These are phyloP conservation scores for Trametes sp. DNA, from an alignment of 1,284 basidiomycete species.

Conservation along the genomic window DNA sequence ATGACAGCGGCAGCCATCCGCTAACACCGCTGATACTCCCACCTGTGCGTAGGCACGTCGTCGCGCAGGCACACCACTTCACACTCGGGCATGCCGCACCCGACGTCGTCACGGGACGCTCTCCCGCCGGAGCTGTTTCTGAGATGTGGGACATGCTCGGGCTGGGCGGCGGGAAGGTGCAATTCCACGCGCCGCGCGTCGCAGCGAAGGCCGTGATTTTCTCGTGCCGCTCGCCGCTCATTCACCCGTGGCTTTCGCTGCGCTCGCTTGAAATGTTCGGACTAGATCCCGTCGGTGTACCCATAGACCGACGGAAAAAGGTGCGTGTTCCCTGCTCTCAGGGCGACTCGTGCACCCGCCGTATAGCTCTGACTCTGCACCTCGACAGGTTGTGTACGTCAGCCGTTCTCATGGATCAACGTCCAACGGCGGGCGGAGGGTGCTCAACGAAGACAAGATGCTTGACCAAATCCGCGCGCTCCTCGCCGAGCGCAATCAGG, in stretches of 20 bases:
- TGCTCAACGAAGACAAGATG: conserved; percentile 15
- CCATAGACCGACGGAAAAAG: conserved; percentile 7
- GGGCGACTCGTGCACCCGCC: not conserved
- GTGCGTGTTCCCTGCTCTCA: not conserved
- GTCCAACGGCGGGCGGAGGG: conserved; percentile 15
- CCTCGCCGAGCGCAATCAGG: conserved; percentile 15
- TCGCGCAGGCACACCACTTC: conserved; percentile 9
- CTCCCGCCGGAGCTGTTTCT: not conserved
- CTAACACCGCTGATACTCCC: not conserved
- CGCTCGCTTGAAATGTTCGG: conserved; percentile 18
- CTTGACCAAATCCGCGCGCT: conserved; percentile 7
- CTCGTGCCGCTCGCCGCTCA: conserved; percentile 20
- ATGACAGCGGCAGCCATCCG: not conserved
- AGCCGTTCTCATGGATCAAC: conserved; percentile 18
- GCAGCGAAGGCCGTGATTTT: conserved; percentile 15
- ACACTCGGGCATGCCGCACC: not conserved
- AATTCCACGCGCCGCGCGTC: not conserved
- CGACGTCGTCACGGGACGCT: conserved; percentile 11
- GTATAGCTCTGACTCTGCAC: not conserved
- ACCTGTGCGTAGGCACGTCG: conserved; percentile 10
- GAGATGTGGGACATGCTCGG: conserved; percentile 21
- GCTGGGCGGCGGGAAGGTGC: conserved; percentile 1
- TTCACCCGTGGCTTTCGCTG: conserved; percentile 19
- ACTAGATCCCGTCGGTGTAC: conserved; percentile 5
- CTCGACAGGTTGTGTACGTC: conserved; percentile 13